Base-by-base conservation (phyloP, 2,329 filamentous ascomycete genomes). In the Penicillium capsulatum region DNA sequence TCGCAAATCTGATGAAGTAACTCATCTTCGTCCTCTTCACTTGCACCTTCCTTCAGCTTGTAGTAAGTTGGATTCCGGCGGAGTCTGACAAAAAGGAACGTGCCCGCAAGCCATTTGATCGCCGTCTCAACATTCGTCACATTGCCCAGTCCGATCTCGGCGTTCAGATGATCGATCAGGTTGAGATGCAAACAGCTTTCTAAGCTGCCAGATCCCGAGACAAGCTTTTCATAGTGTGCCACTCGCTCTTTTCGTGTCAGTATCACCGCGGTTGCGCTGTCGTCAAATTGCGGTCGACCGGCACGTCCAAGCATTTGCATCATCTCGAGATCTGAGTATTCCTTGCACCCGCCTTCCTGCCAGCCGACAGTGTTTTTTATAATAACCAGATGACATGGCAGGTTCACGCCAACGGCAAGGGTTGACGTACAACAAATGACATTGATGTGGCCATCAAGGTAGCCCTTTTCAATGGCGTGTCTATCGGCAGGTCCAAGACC, bases 301-400 rank as follows among this genome's bases (percentile, higher is more conserved):
- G 87, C 87, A 47, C 87, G 80, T 5, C 87, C 87, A 34, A 94
- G 76, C 87, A 94, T 94, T 54, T 94, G 87, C 83, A 91, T 91
- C 45, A 91, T 76, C 51, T 94, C 87, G 4, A 94, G 70, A 57
- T 92, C 86, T 0, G 85, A 81, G 50, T 88, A 89, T 58, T 92
- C 86, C 39, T 80, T 76, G 26, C 77, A 72, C 5, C 73, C 65
- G 20, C 65, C 71, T 40, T 80, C 75, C 40, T 79, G 76, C 63
- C 80, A 90, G 0, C 74, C 71, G 3, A 81, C 74, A 0, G 87
- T 94, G 15, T 86, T 85, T 60, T 94, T 94, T 39, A 94, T 76
- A 7, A 94, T 80, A 3, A 90, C 86, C 3, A 90, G 77, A 57
- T 92, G 84, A 45, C 86, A 89, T 7, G 87, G 88, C 7, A 94